phyloP scores from a whole-genome alignment of 1,284 basidiomycete genomes.

The Cystobasidium pallidum region DNA sequence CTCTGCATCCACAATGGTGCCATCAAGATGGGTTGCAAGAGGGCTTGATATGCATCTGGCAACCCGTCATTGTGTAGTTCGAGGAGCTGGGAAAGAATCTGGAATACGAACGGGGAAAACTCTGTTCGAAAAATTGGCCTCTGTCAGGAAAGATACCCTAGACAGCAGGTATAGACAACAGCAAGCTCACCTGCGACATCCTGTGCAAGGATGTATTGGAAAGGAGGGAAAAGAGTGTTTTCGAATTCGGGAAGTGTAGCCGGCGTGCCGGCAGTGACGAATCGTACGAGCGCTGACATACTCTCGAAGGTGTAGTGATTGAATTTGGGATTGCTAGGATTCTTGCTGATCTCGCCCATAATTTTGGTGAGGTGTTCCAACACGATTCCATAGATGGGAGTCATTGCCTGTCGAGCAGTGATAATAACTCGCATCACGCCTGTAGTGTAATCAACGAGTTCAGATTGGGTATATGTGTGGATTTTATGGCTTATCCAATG shows the following conservation, averaged over 20 bases:
- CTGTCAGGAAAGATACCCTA: constrained; percentile 5
- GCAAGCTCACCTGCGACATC: constrained; percentile 76
- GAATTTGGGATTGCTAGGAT: constrained; percentile 96
- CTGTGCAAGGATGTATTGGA: constrained; percentile 83
- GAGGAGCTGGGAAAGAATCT: constrained; percentile 93
- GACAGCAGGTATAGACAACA: not conserved
- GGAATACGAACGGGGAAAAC: constrained; percentile 97
- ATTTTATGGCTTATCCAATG: too few relatives aligned
- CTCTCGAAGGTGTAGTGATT: constrained; percentile 97
- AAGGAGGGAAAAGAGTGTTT: constrained; percentile 72
- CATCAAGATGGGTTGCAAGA: constrained; percentile 82
- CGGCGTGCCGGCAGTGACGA: constrained; percentile 73
- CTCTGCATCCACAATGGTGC: constrained; percentile 90
- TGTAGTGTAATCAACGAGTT: too few relatives aligned
- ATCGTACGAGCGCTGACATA: constrained; percentile 88
- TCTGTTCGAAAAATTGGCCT: constrained; percentile 62
- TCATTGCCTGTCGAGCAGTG: constrained; percentile 78
- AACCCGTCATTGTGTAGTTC: constrained; percentile 70
- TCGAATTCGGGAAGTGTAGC: constrained; percentile 76
- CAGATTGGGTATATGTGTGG: too few relatives aligned
- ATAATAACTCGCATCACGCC: constrained; percentile 92
- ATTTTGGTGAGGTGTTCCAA: constrained; percentile 78
- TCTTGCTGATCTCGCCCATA: constrained; percentile 84
- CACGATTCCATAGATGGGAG: constrained; percentile 68
- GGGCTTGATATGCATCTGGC: constrained; percentile 74